phyloP scores from a whole-genome alignment of 441 rosid species.

The Pelargonium myrrhifolium region DNA sequence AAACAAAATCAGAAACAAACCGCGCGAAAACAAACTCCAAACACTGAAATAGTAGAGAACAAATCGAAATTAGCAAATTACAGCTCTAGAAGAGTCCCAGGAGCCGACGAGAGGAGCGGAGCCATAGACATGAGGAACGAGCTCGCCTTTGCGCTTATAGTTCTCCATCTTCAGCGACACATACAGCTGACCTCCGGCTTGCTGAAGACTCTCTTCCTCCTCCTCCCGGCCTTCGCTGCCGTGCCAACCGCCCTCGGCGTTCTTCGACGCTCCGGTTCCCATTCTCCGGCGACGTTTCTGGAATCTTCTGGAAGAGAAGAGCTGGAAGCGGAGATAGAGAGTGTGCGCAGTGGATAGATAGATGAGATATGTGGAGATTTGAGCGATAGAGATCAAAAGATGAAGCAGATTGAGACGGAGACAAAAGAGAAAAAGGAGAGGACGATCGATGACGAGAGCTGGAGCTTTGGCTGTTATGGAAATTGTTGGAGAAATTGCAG shows the following conservation, averaged over 20 bases:
- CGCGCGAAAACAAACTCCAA: not conserved
- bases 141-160: slow-evolving; percentile 65
- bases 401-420: too few relatives aligned
- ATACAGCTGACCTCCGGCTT: slow-evolving; percentile 61
- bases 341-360: too few relatives aligned
- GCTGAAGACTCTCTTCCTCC: not conserved
- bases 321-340: not conserved
- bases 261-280: slow-evolving; percentile 6
- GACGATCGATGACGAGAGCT: too few relatives aligned
- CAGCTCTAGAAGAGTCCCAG: slow-evolving; percentile 91
- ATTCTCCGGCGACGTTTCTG: not conserved
- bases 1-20: not conserved
- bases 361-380: too few relatives aligned
- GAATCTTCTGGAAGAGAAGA: too few relatives aligned
- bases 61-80: slow-evolving; percentile 19
- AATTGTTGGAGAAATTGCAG: too few relatives aligned
- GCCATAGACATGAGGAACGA: slow-evolving; percentile 86
- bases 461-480: too few relatives aligned
- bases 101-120: slow-evolving; percentile 85
- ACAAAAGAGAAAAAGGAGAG: too few relatives aligned
- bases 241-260: not conserved
- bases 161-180: slow-evolving; percentile 89
- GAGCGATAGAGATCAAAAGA: too few relatives aligned
- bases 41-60: not conserved
- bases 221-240: not conserved